phyloP scores from a whole-genome alignment of 1,139 yeast species.

The Pneumocystis oryctolagi region DNA sequence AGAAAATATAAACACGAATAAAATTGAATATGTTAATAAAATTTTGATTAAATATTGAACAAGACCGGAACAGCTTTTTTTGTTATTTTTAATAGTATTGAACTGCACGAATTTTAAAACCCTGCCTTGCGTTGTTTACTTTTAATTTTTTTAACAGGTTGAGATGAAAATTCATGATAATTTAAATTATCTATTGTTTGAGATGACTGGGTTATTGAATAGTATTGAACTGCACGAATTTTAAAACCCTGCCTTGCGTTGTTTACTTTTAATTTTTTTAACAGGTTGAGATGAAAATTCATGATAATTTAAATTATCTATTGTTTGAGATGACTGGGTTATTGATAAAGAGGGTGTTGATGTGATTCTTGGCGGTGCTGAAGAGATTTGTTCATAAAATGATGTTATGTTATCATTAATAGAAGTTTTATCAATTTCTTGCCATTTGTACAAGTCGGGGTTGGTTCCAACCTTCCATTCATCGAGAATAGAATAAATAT shows the following conservation, averaged over 20 bases:
- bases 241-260: not conserved
- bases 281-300: not conserved
- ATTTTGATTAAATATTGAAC: not conserved
- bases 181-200: not conserved
- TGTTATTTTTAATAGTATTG: not conserved
- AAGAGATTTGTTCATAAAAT: not conserved
- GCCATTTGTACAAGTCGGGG: not conserved
- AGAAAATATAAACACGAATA: not conserved
- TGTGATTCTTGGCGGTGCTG: not conserved
- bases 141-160: not conserved
- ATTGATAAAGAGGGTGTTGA: not conserved
- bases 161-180: not conserved
- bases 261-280: not conserved
- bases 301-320: not conserved
- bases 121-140: not conserved
- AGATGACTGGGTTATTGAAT: not conserved
- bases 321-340: not conserved
- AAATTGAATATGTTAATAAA: not conserved
- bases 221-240: not conserved
- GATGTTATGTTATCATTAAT: not conserved
- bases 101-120: not conserved
- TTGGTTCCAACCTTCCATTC: not conserved
- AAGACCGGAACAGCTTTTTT: not conserved
- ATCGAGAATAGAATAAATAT: not conserved
- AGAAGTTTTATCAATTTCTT: not conserved